These are phyloP conservation scores for Ceriops decandra DNA, from an alignment of 345 rosid species.

Conservation along the genomic window DNA sequence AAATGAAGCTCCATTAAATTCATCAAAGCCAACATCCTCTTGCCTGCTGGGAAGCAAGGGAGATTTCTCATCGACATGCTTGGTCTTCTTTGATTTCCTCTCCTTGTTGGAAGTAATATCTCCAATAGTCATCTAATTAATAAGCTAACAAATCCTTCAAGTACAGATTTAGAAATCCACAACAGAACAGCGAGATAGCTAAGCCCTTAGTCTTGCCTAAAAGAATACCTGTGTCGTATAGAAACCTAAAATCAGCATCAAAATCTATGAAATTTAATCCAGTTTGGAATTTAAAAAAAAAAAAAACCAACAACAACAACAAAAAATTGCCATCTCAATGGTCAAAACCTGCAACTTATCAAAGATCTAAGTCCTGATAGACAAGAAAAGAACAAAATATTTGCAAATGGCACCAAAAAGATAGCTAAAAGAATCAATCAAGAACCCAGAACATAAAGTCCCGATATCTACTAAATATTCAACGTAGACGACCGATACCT, in stretches of 20 bases:
- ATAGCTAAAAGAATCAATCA: background rate
- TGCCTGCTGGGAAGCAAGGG: constrained; percentile 47
- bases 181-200: constrained; percentile 5
- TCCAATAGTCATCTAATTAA: constrained; percentile 49
- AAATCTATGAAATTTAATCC: background rate
- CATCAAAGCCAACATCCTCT: constrained; percentile 39
- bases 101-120: constrained; percentile 42
- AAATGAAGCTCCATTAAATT: constrained; percentile 76
- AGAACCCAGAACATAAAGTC: constrained; percentile 4
- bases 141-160: constrained; percentile 3
- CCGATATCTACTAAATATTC: background rate
- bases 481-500: background rate
- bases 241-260: constrained; percentile 2
- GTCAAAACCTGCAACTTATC: constrained; percentile 3
- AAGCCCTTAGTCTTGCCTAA: background rate
- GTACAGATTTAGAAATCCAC: constrained; percentile 8
- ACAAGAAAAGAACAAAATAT: background rate
- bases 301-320: background rate
- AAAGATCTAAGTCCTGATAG: background rate
- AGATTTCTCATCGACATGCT: constrained; percentile 39
- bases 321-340: background rate
- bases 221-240: background rate
- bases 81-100: constrained; percentile 40
- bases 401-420: background rate
- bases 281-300: background rate